Conservation (phyloP, 2,329 filamentous ascomycete species). For the Botrytis medusae region DNA sequence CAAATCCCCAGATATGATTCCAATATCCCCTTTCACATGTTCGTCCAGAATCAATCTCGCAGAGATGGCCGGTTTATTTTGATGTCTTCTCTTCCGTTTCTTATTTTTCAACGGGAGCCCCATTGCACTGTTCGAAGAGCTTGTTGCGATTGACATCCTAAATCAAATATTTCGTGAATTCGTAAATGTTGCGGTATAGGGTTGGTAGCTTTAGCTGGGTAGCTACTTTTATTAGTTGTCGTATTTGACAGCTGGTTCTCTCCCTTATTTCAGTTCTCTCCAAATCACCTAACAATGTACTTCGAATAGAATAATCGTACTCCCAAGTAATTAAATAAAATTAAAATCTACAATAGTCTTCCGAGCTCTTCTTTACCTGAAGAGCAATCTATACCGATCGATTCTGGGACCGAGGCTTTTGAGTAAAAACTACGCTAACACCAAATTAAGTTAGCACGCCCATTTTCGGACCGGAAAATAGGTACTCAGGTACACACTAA, state of each 20-base stretch:
- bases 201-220: neutral
- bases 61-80: conserved; percentile 73
- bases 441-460: neutral
- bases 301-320: neutral
- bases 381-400: neutral
- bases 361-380: neutral
- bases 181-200: conserved; percentile 3
- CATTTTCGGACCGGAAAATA: neutral
- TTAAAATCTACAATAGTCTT: neutral
- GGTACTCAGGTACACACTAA: neutral
- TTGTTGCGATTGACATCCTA: conserved; percentile 15
- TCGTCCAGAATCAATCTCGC: conserved; percentile 83
- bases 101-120: conserved; percentile 24
- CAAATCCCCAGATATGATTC: conserved; percentile 82
- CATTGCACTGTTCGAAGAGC: conserved; percentile 2
- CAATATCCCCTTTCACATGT: conserved; percentile 80
- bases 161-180: neutral
- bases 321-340: neutral
- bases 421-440: neutral
- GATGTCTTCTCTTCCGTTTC: conserved; percentile 53
- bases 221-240: neutral
- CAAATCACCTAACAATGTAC: neutral
- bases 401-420: conserved; percentile 12
- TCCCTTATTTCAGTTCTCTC: neutral
- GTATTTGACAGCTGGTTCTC: conserved; percentile 3